Base-by-base conservation (phyloP, 73 alveolate species). In the Breviolum minutum region DNA sequence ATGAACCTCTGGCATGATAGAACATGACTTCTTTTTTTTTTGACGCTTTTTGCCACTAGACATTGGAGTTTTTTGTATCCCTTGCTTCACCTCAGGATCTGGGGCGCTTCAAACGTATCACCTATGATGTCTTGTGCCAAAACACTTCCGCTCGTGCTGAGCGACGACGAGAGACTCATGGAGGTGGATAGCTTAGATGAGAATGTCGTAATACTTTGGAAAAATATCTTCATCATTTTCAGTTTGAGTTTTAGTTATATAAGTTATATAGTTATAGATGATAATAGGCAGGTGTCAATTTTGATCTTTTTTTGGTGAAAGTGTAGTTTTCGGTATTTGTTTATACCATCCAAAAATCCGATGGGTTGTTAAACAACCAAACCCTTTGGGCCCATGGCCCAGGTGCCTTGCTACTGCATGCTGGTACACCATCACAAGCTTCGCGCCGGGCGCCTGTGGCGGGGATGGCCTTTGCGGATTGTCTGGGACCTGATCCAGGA, bases 101-200 rank as follows among this genome's bases (percentile, higher is more conserved):
- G 26, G 92, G 92, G 62, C 71, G 96, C 22, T 89, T 89, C 96
- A 89, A 89, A 86, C 71, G 86, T 16, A 54, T 73, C 96, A 89
- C 86, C 86, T 89, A 89, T 86, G 96, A 89, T 60, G 96, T 89
- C 60, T 86, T 89, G 32, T 89, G 96, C 86, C 96, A 89, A 60
- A 89, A 70, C 73, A 70, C 82, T 19, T 89, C 82, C 71, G 92
- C 92, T 7, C 92, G 92, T 61, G 92, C 92, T 14, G 92, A 61
- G 60, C 76, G 76, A 61, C 92, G 92, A 61, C 73, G 92, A 6
- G 92, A 83, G 61, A 20, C 22, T n/a, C 92, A 60, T 83, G 92
- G 92, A 60, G 92, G 87, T 64, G 13, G 66, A 32, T 24, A 2
- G 64, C 61, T 17, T 7, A 17, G 83, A 77, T 13, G 14, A 30